Evolutionary conservation across 768 basidiomycete species (phyloP).

Genomic region (Brasilioporus rufonigricans): DNA sequence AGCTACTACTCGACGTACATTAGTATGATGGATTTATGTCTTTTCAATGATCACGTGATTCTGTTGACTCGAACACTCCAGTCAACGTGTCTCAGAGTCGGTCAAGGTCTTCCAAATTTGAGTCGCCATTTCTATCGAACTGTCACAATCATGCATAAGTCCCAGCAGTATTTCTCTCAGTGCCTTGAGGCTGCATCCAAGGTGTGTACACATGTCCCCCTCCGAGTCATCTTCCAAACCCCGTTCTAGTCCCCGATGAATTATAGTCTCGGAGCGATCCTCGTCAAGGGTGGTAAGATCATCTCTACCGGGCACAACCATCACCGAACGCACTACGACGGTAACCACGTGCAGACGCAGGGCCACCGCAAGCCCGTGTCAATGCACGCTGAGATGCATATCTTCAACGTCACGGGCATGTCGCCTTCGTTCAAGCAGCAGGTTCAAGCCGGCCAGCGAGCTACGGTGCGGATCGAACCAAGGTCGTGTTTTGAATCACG

Average conservation of each 20-base stretch:
- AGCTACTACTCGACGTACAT: not conserved
- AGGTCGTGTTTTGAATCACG: slow-evolving; percentile 1
- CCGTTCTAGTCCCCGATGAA: not conserved
- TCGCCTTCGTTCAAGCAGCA: slow-evolving; percentile 9
- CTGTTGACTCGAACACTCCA: no score
- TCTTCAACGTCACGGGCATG: not conserved
- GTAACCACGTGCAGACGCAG: not conserved
- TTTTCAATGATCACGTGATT: not conserved
- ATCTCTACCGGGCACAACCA: not conserved
- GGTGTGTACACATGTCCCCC: not conserved
- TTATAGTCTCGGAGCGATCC: not conserved
- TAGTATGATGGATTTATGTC: not conserved
- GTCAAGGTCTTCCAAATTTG: no score
- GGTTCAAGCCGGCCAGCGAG: not conserved
- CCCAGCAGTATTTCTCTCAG: slow-evolving; percentile 1
- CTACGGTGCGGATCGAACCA: not conserved
- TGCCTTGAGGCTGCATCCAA: slow-evolving; percentile 1
- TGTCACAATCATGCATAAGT: not conserved
- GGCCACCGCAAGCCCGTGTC: not conserved
- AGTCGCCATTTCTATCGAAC: not conserved
- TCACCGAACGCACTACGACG: slow-evolving; percentile 3
- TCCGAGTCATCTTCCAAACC: not conserved
- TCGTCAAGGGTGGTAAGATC: slow-evolving; percentile 3
- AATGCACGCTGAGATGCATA: slow-evolving; percentile 6
- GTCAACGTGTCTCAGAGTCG: no score